These are phyloP conservation scores for Ulmus americana DNA, from an alignment of 331 rosid genomes.

Conservation along the genomic window DNA sequence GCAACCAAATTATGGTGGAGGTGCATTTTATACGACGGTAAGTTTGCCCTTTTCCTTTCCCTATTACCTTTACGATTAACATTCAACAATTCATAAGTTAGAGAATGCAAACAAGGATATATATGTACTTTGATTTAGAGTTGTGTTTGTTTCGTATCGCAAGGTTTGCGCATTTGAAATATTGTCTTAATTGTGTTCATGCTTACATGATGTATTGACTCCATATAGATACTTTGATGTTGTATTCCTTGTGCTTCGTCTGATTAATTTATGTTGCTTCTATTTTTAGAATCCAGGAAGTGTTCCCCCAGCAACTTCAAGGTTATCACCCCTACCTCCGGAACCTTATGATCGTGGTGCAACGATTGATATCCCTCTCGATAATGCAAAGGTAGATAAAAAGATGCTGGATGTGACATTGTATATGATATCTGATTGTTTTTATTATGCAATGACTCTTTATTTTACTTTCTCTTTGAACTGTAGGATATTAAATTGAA, in stretches of 20 bases:
- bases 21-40: constrained; percentile 41
- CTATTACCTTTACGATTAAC: neutral
- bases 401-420: constrained; percentile 14
- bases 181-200: neutral
- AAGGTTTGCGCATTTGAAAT: no score
- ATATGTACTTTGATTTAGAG: neutral
- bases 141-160: neutral
- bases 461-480: constrained; percentile 10
- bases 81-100: neutral
- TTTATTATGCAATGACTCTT: constrained; percentile 3
- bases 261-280: constrained; percentile 14
- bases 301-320: constrained; percentile 63
- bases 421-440: constrained; percentile 15
- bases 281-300: constrained; percentile 48
- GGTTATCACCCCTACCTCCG: constrained; percentile 74
- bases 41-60: constrained; percentile 22
- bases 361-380: constrained; percentile 77
- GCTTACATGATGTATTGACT: neutral
- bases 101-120: neutral
- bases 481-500: constrained; percentile 53
- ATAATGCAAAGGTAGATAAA: constrained; percentile 38
- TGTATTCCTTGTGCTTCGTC: neutral
- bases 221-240: constrained; percentile 2
- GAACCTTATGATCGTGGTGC: constrained; percentile 85
- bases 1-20: constrained; percentile 39